Conservation (phyloP, 352 stramenopile species). For the Globisporangium alternatum region DNA sequence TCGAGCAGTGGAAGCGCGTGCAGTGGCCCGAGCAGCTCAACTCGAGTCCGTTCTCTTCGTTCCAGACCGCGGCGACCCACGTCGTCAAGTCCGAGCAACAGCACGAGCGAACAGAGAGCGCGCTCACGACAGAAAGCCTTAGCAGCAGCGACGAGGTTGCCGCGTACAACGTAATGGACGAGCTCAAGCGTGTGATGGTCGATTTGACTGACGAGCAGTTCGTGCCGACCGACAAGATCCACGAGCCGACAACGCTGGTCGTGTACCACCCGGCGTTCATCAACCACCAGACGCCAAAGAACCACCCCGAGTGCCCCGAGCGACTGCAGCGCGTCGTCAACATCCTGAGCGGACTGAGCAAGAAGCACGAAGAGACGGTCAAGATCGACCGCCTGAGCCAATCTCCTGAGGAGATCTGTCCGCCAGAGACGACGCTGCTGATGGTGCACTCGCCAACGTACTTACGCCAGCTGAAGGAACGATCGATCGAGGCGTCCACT, state of each 20-base stretch:
- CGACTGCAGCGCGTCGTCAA: conserved; percentile 76
- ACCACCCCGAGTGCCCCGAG: conserved; percentile 80
- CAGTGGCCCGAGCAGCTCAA: conserved; percentile 61
- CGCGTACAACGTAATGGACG: conserved; percentile 49
- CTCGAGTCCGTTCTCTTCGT: conserved; percentile 37
- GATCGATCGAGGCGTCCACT: conserved; percentile 48
- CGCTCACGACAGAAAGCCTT: conserved; percentile 10
- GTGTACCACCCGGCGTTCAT: conserved; percentile 84
- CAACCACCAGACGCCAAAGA: conserved; percentile 80
- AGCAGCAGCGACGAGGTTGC: conserved; percentile 6
- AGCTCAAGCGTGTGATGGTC: conserved; percentile 78
- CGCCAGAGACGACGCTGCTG: conserved; percentile 68
- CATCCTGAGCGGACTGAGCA: conserved; percentile 56
- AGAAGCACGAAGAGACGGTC: conserved; percentile 61
- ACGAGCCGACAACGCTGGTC: conserved; percentile 60
- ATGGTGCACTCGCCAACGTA: conserved; percentile 86
- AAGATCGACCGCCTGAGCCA: conserved; percentile 67
- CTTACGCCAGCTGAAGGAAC: conserved; percentile 68
- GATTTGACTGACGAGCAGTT: conserved; percentile 66
- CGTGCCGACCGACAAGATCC: conserved; percentile 15
- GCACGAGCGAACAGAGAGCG: not conserved
- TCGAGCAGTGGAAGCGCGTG: conserved; percentile 63
- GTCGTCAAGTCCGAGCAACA: conserved; percentile 39
- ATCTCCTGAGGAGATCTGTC: conserved; percentile 70
- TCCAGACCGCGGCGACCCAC: conserved; percentile 12